Percentiles rank a stretch among this genome's conserved stretches.
Evolutionary conservation across 2,329 filamentous ascomycete species (phyloP).

Genomic region (Neodidymelliopsis sp.): DNA sequence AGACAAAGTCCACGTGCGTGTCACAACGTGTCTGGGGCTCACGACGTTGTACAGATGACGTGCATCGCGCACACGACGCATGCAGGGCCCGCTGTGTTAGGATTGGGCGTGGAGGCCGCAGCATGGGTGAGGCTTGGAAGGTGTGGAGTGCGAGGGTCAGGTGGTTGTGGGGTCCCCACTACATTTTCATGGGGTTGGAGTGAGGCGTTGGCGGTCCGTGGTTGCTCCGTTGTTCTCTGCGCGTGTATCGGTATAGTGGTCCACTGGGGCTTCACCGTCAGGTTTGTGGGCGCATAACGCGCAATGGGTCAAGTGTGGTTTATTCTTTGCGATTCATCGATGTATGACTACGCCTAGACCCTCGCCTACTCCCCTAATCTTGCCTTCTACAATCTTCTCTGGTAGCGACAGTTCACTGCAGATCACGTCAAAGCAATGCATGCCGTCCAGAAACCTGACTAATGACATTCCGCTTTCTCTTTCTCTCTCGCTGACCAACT

Average conservation of each 20-base stretch:
- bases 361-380: constrained; percentile 60
- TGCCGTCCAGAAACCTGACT: constrained; percentile 75
- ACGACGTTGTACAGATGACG: constrained; percentile 14
- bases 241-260: neutral
- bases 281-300: neutral
- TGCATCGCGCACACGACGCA: constrained; percentile 15
- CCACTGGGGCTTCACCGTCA: neutral
- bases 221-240: constrained; percentile 1
- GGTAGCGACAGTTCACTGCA: constrained; percentile 76
- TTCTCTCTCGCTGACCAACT: constrained; percentile 24
- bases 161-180: constrained; percentile 11
- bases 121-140: constrained; percentile 2
- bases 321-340: constrained; percentile 16
- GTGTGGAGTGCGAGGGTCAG: neutral
- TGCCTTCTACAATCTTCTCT: constrained; percentile 74
- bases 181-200: constrained; percentile 2
- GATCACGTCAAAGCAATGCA: constrained; percentile 82
- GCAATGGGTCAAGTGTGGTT: neutral
- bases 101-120: neutral
- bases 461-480: constrained; percentile 54
- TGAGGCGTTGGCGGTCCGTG: constrained; percentile 11
- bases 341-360: constrained; percentile 41
- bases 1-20: constrained; percentile 6
- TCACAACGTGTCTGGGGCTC: neutral
- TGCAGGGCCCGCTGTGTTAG: constrained; percentile 9